phyloP scores from a whole-genome alignment of 371 early-diverging fungal species.

The Mortierella sp. region DNA sequence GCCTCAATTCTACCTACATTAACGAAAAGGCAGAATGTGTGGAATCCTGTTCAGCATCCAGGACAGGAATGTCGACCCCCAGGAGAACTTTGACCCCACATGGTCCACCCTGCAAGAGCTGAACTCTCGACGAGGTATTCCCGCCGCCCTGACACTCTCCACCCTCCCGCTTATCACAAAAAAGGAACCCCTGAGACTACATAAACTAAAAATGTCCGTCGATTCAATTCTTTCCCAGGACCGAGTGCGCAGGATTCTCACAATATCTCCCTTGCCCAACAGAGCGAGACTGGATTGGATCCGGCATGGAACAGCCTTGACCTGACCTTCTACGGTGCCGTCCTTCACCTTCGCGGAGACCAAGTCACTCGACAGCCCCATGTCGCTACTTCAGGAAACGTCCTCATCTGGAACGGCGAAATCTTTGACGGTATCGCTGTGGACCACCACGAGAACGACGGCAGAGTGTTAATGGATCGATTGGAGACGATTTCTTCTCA shows the following conservation, averaged over 20 bases:
- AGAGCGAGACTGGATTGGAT: background rate
- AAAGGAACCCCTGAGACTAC: background rate
- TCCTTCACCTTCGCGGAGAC: constrained; percentile 85
- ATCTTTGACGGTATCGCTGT: constrained; percentile 81
- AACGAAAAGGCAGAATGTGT: constrained; percentile 27
- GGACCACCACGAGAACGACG: constrained; percentile 67
- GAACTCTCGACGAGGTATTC: constrained; percentile 66
- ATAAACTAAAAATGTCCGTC: background rate
- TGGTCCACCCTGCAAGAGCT: constrained; percentile 62
- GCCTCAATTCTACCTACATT: background rate
- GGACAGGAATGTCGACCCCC: constrained; percentile 3
- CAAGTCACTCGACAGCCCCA: constrained; percentile 79
- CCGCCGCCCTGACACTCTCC: background rate
- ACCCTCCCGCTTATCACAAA: background rate
- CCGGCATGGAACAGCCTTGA: background rate
- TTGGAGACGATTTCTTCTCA: constrained; percentile 51
- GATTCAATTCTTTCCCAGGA: constrained; percentile 20
- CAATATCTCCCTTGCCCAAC: background rate
- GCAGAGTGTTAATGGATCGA: constrained; percentile 61
- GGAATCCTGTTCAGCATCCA: constrained; percentile 53
- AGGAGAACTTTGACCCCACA: constrained; percentile 13
- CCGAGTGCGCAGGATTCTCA: constrained; percentile 49
- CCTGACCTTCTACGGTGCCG: constrained; percentile 74
- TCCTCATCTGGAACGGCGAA: constrained; percentile 89
- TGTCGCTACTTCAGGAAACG: constrained; percentile 61